Base-by-base conservation (phyloP, 371 early-diverging fungal genomes). In the Nosema granulosis region DNA sequence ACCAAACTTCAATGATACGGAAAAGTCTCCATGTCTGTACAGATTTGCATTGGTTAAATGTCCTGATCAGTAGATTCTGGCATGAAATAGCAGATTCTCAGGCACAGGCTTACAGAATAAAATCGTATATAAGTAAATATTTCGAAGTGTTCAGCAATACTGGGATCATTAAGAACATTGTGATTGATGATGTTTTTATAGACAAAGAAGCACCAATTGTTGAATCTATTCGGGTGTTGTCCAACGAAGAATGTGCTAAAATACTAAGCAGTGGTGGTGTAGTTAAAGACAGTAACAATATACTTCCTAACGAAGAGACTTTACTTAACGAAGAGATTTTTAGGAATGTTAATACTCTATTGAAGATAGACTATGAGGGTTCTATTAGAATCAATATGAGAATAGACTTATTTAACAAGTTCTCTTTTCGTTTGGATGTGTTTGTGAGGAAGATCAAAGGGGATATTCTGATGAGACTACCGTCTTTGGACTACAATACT, bases 31-130 rank as follows among this genome's bases (percentile, higher is more conserved):
- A 76, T 58, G 50, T 70, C 35, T 81, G 79, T 49, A 75, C 31
- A 51, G 83, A 83, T 52, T 54, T 80, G 13, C 56, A 75, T n/a
- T 82, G 83, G 85, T 28, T 83, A 35, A 84, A 84, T 65, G 59
- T 80, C 16, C 35, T 80, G 24, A n/a, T 84, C 0, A 81, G 81
- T 26, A 66, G 82, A 31, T 79, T 77, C 63, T 84, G 75, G 59
- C 34, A 67, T 3, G 85, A 83, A 50, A 35, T 80, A 18, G 35
- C 75, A 20, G 34, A 58, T 49, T 81, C 82, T 24, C 62, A 75
- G 73, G 76, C 77, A 13, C 79, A 77, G 29, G 68, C 82, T n/a
- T 58, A 71, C 24, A 81, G 69, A 67, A 70, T 84, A 12, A 81
- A 77, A 50, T 34, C 65, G 1, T 51, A 29, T 0, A 43, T 84